Conservation (phyloP, 106 monocot species). For the Dioscorea zingiberensis region DNA sequence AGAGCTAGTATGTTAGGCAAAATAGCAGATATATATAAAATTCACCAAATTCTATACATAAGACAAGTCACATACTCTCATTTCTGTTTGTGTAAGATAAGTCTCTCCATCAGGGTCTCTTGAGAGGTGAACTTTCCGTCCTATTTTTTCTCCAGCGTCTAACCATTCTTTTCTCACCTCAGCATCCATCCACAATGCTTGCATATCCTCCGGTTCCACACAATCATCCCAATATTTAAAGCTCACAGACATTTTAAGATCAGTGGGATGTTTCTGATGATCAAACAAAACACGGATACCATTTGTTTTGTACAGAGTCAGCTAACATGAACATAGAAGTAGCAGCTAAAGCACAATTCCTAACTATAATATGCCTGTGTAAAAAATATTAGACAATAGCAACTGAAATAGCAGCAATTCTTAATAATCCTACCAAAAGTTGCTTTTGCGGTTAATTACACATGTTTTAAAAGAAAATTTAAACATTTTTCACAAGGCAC, state of each 20-base stretch:
- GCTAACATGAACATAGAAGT: not conserved
- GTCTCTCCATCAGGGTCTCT: conserved; percentile 87
- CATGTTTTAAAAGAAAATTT: not conserved
- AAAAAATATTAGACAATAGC: not conserved
- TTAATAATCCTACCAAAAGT: not conserved
- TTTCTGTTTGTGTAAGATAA: conserved; percentile 90
- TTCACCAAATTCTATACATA: not conserved
- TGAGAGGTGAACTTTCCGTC: conserved; percentile 75
- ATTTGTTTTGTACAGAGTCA: not conserved
- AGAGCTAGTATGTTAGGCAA: not conserved
- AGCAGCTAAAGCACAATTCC: not conserved
- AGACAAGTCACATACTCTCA: conserved; percentile 44
- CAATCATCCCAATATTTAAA: conserved; percentile 97
- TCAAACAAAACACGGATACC: not conserved
- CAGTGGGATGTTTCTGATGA: not conserved
- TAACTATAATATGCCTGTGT: not conserved
- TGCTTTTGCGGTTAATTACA: not conserved
- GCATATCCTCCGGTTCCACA: conserved; percentile 66
- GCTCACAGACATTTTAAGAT: conserved; percentile 34
- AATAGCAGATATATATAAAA: not conserved
- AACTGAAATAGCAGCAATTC: not conserved
- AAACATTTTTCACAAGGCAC: no score
- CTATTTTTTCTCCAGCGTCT: conserved; percentile 66
- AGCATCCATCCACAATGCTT: conserved; percentile 66
- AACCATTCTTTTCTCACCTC: conserved; percentile 85